phyloP scores from a whole-genome alignment of 768 basidiomycete genomes.

The Gautieria morchelliformis region DNA sequence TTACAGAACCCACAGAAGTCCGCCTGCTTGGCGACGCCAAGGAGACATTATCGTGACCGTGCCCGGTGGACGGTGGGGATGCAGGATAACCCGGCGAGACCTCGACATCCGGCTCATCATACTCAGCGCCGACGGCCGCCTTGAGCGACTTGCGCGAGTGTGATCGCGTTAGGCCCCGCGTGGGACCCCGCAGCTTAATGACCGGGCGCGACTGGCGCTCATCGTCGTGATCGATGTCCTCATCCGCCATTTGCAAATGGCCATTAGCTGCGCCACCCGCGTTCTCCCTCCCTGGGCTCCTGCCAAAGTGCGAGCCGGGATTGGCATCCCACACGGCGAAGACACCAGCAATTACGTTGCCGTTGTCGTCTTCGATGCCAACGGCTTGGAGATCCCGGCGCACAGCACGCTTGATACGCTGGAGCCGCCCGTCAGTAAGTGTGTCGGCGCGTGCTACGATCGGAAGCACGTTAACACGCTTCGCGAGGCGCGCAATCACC shows the following conservation, averaged over 20 bases:
- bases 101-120: constrained; percentile 26
- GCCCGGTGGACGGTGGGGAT: neutral
- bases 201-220: constrained; percentile 61
- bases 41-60: neutral
- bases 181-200: constrained; percentile 48
- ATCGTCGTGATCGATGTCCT: constrained; percentile 33
- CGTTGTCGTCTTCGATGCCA: constrained; percentile 23
- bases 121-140: constrained; percentile 5
- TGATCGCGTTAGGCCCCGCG: constrained; percentile 47
- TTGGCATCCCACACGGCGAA: constrained; percentile 1
- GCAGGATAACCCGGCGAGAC: constrained; percentile 2
- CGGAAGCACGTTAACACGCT: constrained; percentile 72
- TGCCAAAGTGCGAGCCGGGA: neutral
- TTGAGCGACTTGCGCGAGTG: constrained; percentile 42
- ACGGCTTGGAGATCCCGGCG: constrained; percentile 55
- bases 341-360: constrained; percentile 14
- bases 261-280: neutral
- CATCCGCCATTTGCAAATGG: neutral
- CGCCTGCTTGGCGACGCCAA: constrained; percentile 9
- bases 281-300: neutral
- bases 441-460: constrained; percentile 76
- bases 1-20: constrained; percentile 7
- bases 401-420: constrained; percentile 64
- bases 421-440: constrained; percentile 68
- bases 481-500: constrained; percentile 66